Conservation (phyloP, 2,329 filamentous ascomycete genomes). For the Pseudocercospora musae region DNA sequence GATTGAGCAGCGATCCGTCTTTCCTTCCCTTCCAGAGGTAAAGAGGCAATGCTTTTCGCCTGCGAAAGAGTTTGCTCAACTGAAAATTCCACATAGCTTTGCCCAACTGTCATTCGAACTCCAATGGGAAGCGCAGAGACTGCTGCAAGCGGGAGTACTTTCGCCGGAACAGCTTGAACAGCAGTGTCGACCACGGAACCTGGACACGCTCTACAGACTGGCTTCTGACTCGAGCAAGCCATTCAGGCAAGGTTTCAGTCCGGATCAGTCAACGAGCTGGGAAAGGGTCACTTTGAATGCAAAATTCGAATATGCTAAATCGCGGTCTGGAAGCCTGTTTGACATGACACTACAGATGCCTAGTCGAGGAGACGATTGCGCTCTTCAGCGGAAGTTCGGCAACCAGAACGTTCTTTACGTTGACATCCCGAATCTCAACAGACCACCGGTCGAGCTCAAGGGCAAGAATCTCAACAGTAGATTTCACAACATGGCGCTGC, state of each 20-base stretch:
- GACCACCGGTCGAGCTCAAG: constrained; percentile 14
- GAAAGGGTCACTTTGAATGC: constrained; percentile 12
- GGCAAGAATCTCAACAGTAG: constrained; percentile 21
- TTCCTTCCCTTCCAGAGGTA: not conserved
- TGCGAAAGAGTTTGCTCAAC: constrained; percentile 12
- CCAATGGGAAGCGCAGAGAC: constrained; percentile 23
- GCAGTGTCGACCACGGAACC: constrained; percentile 12
- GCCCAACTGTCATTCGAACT: constrained; percentile 17
- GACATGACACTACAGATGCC: constrained; percentile 23
- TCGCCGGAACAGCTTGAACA: constrained; percentile 7
- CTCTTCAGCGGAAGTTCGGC: constrained; percentile 32
- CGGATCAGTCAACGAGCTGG: not conserved
- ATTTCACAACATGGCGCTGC: constrained; percentile 37
- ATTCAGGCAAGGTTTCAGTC: constrained; percentile 7
- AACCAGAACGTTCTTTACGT: constrained; percentile 44
- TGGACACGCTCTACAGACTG: constrained; percentile 15
- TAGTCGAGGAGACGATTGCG: constrained; percentile 20
- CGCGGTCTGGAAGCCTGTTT: constrained; percentile 19
- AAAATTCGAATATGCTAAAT: constrained; percentile 10
- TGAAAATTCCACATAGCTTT: constrained; percentile 17
- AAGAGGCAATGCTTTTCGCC: not conserved
- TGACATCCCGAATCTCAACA: constrained; percentile 33
- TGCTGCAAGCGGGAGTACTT: constrained; percentile 20
- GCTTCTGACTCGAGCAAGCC: not conserved
- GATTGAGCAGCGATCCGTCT: not conserved